phyloP scores from a whole-genome alignment of 2,329 filamentous ascomycete species.

The Amauroascus verrucosus region DNA sequence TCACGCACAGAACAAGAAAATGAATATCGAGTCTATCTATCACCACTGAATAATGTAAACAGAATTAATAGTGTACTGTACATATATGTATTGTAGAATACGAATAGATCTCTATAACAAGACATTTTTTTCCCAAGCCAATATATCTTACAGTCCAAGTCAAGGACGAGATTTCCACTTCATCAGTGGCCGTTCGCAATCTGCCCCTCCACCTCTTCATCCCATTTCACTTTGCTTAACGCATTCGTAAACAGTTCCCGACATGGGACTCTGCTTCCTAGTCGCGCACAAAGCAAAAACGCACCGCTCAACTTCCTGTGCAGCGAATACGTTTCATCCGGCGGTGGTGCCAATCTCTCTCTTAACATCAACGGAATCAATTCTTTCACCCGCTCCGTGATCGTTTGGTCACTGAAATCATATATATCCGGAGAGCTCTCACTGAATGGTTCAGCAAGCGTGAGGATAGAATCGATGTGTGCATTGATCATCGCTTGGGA shows the following conservation, averaged over 20 bases:
- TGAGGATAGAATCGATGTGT: slow-evolving; percentile 77
- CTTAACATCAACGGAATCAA: slow-evolving; percentile 89
- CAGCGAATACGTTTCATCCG: slow-evolving; percentile 93
- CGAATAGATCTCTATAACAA: not conserved
- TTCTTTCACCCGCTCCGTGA: slow-evolving; percentile 80
- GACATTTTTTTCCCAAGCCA: not conserved
- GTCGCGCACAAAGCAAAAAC: slow-evolving; percentile 76
- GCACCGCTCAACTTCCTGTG: slow-evolving; percentile 93
- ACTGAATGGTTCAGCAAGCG: slow-evolving; percentile 84
- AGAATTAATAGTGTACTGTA: not conserved
- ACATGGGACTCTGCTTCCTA: slow-evolving; percentile 75
- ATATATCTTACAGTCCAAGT: not conserved
- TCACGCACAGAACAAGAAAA: not conserved
- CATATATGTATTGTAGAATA: not conserved
- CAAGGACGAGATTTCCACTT: not conserved
- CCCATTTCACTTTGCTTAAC: slow-evolving; percentile 23
- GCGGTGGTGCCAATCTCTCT: slow-evolving; percentile 79
- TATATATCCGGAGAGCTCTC: slow-evolving; percentile 68
- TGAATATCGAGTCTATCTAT: not conserved
- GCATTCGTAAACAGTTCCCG: slow-evolving; percentile 58
- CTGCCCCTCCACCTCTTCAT: slow-evolving; percentile 2
- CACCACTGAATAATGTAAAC: not conserved
- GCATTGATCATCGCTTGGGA: slow-evolving; percentile 78
- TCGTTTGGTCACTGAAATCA: slow-evolving; percentile 88
- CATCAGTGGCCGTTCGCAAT: not conserved